Percentiles rank a stretch among this genome's conserved stretches.
Conservation (phyloP, 192 early-diverging fungal genomes). For the Entrophospora sp. region DNA sequence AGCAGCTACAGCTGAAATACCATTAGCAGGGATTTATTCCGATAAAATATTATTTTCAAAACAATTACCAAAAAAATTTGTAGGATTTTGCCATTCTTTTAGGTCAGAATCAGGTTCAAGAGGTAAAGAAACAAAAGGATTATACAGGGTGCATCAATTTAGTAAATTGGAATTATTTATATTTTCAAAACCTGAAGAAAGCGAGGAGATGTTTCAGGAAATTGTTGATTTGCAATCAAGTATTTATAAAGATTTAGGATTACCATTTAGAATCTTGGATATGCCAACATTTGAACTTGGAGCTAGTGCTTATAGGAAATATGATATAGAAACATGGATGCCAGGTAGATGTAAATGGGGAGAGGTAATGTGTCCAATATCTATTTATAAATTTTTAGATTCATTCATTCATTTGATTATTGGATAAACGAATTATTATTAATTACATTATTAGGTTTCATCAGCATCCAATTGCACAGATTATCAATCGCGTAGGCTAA, state of each 20-base stretch:
- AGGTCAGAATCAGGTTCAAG: conserved; percentile 83
- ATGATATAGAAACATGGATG: conserved; percentile 97
- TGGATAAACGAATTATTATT: not conserved
- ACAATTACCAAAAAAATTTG: conserved; percentile 65
- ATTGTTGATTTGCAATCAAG: conserved; percentile 64
- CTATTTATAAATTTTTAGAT: conserved; percentile 18
- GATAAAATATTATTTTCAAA: conserved; percentile 48
- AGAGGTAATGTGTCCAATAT: conserved; percentile 40
- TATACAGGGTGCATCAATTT: conserved; percentile 93
- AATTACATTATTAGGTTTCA: conserved; percentile 50
- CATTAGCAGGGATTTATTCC: conserved; percentile 77
- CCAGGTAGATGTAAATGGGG: conserved; percentile 76
- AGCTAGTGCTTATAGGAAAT: conserved; percentile 82
- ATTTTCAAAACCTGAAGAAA: conserved; percentile 52
- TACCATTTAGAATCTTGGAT: conserved; percentile 73
- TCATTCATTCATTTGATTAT: not conserved
- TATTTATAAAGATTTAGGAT: conserved; percentile 68
- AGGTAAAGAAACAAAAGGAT: conserved; percentile 73
- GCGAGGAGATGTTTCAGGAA: conserved; percentile 60
- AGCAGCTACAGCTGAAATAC: conserved; percentile 86
- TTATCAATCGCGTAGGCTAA: conserved; percentile 80
- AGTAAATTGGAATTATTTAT: conserved; percentile 89
- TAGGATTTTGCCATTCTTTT: conserved; percentile 80
- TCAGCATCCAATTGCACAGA: conserved; percentile 91
- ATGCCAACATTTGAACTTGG: conserved; percentile 93